Conservation (phyloP, 2,329 filamentous ascomycete species). For the Pseudocercospora crystallina region DNA sequence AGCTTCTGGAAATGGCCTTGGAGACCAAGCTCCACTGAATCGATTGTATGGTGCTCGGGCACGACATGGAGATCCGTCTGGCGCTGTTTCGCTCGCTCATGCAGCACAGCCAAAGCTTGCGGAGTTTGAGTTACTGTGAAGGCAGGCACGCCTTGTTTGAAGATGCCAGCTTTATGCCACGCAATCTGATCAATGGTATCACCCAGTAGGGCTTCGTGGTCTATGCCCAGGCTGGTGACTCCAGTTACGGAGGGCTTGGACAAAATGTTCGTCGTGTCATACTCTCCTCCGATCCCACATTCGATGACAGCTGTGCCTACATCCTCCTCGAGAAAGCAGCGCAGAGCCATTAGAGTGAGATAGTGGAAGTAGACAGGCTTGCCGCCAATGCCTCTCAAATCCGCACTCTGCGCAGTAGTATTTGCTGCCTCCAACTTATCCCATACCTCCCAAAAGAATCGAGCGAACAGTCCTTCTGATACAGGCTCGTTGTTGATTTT, state of each 20-base stretch:
- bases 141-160: conserved; percentile 65
- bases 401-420: conserved; percentile 48
- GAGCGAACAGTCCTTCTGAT: conserved; percentile 66
- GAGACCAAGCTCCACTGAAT: conserved; percentile 55
- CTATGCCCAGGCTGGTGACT: conserved; percentile 79
- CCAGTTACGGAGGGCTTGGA: conserved; percentile 67
- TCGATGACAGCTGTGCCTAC: conserved; percentile 81
- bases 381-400: conserved; percentile 53
- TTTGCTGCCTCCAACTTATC: conserved; percentile 61
- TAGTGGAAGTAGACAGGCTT: conserved; percentile 94
- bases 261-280: conserved; percentile 88
- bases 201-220: conserved; percentile 80
- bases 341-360: conserved; percentile 83
- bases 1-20: conserved; percentile 63
- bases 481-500: conserved; percentile 73
- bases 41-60: conserved; percentile 48
- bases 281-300: conserved; percentile 91
- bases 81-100: conserved; percentile 55
- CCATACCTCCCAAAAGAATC: conserved; percentile 84
- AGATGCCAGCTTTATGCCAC: conserved; percentile 90
- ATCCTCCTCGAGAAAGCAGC: conserved; percentile 74
- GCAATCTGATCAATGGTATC: conserved; percentile 77
- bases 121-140: conserved; percentile 63
- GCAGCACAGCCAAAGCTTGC: conserved; percentile 56
- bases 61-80: conserved; percentile 51